Evolutionary conservation across 176 grass and related monocot genomes (phyloP), one percentile per base, ranked within the genome.

Genomic region (Elymus sibiricus): DNA sequence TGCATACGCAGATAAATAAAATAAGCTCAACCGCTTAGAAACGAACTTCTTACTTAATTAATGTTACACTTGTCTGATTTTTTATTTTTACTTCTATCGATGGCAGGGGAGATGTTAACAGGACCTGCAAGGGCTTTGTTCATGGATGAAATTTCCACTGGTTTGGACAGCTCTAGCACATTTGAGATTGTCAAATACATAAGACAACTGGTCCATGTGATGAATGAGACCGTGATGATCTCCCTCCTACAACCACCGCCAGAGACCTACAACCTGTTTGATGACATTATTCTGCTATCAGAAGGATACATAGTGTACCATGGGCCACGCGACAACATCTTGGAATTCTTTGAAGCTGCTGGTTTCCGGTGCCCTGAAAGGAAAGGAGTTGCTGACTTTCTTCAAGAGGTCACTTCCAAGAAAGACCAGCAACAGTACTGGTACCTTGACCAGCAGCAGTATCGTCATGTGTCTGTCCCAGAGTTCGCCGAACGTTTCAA

Each of bases 61-160:
- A 31, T 24, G 16, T 6, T 78, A 29, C 4, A 46, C 10, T 22
- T 82, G 1, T 53, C 44, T 82, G 11, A 64, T 25, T 7, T 84
- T 51, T n/a, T 63, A 51, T 28, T 51, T 31, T 26, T 16, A 27
- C 62, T 61, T 51, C 4, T 7, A 2, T 21, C 17, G 21, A 40
- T 78, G 64, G 3, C 24, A 95, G 93, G 93, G 12, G 93, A 95
- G 76, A 95, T 95, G 90, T 24, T 95, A 63, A 89, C 87, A 3
- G 93, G 93, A 5, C 93, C 93, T 14, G 93, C 93, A 77, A 88
- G 69, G 58, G 93, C 93, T 56, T 72, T 95, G 39, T 95, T 95
- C 83, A 92, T 95, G 93, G 93, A 95, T 27, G 93, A 95, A 78
- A 95, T 95, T 77, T 95, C 93, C 19, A 95, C 93, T 8, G 93